Base-by-base conservation (phyloP, 2,329 filamentous ascomycete species). In the Waltergamsia citrina region DNA sequence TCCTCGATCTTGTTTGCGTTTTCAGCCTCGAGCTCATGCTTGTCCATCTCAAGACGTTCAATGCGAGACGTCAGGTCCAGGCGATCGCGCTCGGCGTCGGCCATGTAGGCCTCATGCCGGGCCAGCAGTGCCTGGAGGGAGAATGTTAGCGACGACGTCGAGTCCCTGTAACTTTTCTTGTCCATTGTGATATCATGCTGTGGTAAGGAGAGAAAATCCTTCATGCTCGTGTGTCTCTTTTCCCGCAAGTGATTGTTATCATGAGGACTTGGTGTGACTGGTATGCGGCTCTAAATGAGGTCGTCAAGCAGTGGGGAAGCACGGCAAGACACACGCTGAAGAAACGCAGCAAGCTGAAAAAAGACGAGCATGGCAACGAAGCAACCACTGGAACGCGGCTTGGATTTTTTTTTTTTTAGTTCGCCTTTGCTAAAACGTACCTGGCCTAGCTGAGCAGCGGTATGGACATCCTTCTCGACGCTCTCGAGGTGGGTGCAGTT, bases 91-190 rank as follows among this genome's bases (percentile, higher is more conserved):
- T 94, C 87, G 39, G 88, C 86, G 56, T 94, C 86, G 46, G 81
- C 81, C 71, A 95, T 90, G 60, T 94, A 95, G 39, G 84, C 78
- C 66, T 96, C 88, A 72, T 98, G 88, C 49, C 90, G 82, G 43
- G 82, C 78, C 27, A 98, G 76, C 37, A 98, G 71, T 39, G 87
- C 87, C 92, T 96, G 78, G 38, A 81, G 59, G 35, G 72, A 65
- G 60, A 76, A 83, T 34, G 78, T 93, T 61, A 93, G 82, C 63
- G n/a, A n/a, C n/a, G n/a, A n/a, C n/a, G 70, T 71, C 44, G 68
- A 65, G 39, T 51, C 41, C 40, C 47, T 14, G n/a, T n/a, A 33
- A 17, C 12, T n/a, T 32, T 29, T 33, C 25, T 14, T 28, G 24
- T 18, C 28, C 25, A 12, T 24, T 33, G 24, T 28, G 45, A 28